Base-by-base conservation (phyloP, 2,329 filamentous ascomycete genomes). In the Epichloe sylvatica region DNA sequence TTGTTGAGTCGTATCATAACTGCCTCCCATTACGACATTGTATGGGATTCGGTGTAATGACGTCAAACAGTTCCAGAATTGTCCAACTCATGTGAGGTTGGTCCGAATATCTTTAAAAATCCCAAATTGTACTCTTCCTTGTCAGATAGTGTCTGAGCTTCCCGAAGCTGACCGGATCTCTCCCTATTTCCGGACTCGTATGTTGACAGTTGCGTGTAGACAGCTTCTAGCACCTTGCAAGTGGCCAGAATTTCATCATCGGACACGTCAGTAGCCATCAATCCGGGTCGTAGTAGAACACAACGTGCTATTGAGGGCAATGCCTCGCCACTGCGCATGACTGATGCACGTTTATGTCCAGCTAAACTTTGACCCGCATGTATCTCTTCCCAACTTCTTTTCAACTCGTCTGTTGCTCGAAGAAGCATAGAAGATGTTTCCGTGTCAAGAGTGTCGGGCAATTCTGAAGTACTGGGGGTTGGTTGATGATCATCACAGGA, bases 401-500 rank as follows among this genome's bases (percentile, higher is more conserved):
- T 23, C 21, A 50, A 3, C 13, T 52, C 48, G 19, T 48, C 33
- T 30, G 34, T 46, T 21, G 51, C 51, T 12, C 34, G 43, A 3
- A 50, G 36, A 33, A 50, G 48, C 35, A 38, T 42, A 8, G 12
- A 30, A 23, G 11, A 30, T 12, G n/a, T 38, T 13, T 41, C n/a
- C 4, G 45, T 13, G 38, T 45, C 48, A 5, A 50, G 36, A 13
- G n/a, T 34, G 45, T 4, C 19, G 23, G 17, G 19, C 8, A 19
- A 4, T 35, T 48, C 47, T 19, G 40, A 5, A n/a, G 9, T 23
- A 33, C 36, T 21, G 5, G 17, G 17, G 17, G n/a, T 6, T 74
- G 44, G 75, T 74, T n/a, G 5, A 15, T 25, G 33, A 19, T 12
- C 39, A 25, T 77, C 78, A 57, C 86, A 82, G 21, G 76, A 73